Conservation (phyloP, 371 early-diverging fungal genomes). For the Umbelopsis sp. region DNA sequence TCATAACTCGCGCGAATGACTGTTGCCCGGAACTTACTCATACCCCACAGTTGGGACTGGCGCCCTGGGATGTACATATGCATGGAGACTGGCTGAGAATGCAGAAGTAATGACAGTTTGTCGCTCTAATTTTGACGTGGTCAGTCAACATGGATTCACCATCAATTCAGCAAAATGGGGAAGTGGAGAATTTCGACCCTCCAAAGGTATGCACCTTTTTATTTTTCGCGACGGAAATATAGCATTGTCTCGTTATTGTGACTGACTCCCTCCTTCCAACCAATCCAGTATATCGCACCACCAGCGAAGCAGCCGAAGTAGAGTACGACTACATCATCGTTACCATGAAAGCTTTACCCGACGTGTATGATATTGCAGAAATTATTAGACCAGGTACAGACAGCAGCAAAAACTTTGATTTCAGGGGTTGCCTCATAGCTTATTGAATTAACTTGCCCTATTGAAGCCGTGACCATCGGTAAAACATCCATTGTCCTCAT, state of each 20-base stretch:
- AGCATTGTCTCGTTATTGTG: not conserved
- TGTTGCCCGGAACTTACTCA: not conserved
- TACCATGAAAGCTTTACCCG: constrained; percentile 77
- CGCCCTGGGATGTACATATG: constrained; percentile 79
- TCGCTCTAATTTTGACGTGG: constrained; percentile 78
- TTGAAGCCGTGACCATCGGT: constrained; percentile 48
- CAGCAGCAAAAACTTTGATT: not conserved
- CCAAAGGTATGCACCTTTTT: constrained; percentile 44
- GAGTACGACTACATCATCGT: constrained; percentile 71
- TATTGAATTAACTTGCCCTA: not conserved
- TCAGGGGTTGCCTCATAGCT: not conserved
- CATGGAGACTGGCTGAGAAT: constrained; percentile 68
- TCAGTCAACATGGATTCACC: constrained; percentile 64
- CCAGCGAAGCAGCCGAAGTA: constrained; percentile 48
- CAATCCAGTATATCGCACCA: constrained; percentile 51
- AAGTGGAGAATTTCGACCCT: constrained; percentile 62
- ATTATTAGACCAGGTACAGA: constrained; percentile 54
- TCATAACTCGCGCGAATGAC: no score
- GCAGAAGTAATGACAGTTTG: constrained; percentile 76
- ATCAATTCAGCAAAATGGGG: constrained; percentile 72
- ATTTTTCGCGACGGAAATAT: not conserved
- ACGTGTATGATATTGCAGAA: constrained; percentile 61
- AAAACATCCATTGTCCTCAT: constrained; percentile 75
- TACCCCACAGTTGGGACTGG: constrained; percentile 74
- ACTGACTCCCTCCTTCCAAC: no score